A percentile compares a stretch with the other conserved stretches of the same genome.
These are phyloP conservation scores for Nepenthes mirabilis DNA, from an alignment of 148 eudicot species.

Conservation along the genomic window DNA sequence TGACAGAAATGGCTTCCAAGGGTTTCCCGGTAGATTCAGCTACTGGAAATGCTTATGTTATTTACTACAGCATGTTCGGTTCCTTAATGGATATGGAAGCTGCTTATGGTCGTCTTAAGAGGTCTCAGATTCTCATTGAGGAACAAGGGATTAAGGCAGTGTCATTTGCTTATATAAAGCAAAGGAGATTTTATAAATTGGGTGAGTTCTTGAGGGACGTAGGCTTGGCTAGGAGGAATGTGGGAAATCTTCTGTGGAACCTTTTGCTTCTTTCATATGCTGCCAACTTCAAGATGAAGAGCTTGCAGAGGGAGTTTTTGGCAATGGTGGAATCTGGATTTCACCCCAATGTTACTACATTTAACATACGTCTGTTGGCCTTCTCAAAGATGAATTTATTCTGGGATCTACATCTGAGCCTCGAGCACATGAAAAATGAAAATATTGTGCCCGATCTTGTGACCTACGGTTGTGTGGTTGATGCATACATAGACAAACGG, in stretches of 20 bases:
- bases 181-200: constrained; percentile 44
- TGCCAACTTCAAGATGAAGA: constrained; percentile 89
- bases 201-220: constrained; percentile 67
- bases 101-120: constrained; percentile 58
- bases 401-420: constrained; percentile 89
- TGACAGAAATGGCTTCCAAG: constrained; percentile 59
- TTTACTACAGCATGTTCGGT: constrained; percentile 53
- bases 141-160: constrained; percentile 54
- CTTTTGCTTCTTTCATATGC: constrained; percentile 80
- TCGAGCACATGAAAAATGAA: constrained; percentile 75
- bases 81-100: constrained; percentile 46
- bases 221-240: constrained; percentile 72
- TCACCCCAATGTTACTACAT: constrained; percentile 61
- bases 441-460: constrained; percentile 78
- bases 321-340: constrained; percentile 76
- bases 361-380: constrained; percentile 65
- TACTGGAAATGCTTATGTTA: constrained; percentile 57
- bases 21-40: constrained; percentile 51
- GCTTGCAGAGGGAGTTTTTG: constrained; percentile 76
- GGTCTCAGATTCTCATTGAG: constrained; percentile 56
- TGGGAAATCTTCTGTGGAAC: constrained; percentile 88
- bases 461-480: constrained; percentile 90
- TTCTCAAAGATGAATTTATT: constrained; percentile 79
- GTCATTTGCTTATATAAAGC: constrained; percentile 44
- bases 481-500: constrained; percentile 72